Percentiles rank a stretch among this genome's conserved stretches.
These are phyloP conservation scores for Vigna angularis DNA, from an alignment of 306 rosid species.

Conservation along the genomic window DNA sequence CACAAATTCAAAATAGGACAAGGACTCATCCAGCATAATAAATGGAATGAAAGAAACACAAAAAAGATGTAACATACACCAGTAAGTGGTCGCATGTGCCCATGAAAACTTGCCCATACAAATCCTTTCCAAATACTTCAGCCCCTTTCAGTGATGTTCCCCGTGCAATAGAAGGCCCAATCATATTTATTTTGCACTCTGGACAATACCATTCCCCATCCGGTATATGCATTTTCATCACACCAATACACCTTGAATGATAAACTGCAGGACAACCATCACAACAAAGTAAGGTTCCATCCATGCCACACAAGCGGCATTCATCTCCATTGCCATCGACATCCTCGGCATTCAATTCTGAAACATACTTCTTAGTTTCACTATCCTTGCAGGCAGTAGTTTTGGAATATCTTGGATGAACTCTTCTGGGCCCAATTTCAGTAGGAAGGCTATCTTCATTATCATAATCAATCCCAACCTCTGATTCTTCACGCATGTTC, in stretches of 20 bases:
- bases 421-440: slow-evolving; percentile 68
- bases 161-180: slow-evolving; percentile 60
- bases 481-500: slow-evolving; percentile 71
- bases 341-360: slow-evolving; percentile 54
- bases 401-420: slow-evolving; percentile 79
- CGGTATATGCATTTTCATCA: slow-evolving; percentile 84
- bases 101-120: slow-evolving; percentile 73
- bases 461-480: slow-evolving; percentile 72
- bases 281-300: slow-evolving; percentile 93
- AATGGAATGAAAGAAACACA: slow-evolving; percentile 28
- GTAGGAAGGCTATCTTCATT: slow-evolving; percentile 55
- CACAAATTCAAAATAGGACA: slow-evolving; percentile 20
- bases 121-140: slow-evolving; percentile 76
- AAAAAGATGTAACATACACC: slow-evolving; percentile 78
- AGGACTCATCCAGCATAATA: slow-evolving; percentile 23
- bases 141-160: slow-evolving; percentile 86
- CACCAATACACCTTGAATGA: slow-evolving; percentile 93
- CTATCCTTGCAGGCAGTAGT: slow-evolving; percentile 78
- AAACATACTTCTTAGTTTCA: slow-evolving; percentile 55
- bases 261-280: slow-evolving; percentile 97
- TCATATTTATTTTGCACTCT: slow-evolving; percentile 77
- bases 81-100: slow-evolving; percentile 87
- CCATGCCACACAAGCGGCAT: slow-evolving; percentile 95
- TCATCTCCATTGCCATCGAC: slow-evolving; percentile 80
- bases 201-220: slow-evolving; percentile 94